Evolutionary conservation across 78 protist genomes (phyloP), one percentile per base, ranked within the genome.

Genomic region (Dictyostelium brefeldianum): DNA sequence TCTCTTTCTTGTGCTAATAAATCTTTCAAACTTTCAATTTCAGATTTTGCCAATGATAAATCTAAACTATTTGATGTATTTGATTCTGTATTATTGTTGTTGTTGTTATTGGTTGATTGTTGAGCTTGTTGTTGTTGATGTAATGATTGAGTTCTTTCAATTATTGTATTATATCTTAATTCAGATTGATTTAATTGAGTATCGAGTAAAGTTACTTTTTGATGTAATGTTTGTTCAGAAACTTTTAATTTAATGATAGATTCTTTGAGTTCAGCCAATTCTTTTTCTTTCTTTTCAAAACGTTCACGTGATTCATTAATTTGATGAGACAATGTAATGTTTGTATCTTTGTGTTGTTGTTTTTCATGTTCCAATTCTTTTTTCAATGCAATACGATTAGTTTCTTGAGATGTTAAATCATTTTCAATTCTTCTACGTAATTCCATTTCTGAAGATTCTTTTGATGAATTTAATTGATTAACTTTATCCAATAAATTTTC

Each of bases 271-370:
- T 87, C 93, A 4, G 47, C 29, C 15, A 87, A 20, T 64, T 87
- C 93, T 53, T 87, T 87, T 50, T 87, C 93, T 31, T 73, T 74
- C 78, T 87, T 87, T 51, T 87, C 93, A 70, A 47, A 59, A n/a
- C 93, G 56, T 50, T 87, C 93, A 29, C 93, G 51, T 14, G 69
- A 36, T n/a, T 87, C 93, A 20, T 22, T 77, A 27, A 87, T 20
- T 65, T 87, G 93, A 64, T 87, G 93, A 31, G 79, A 47, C 36
- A 78, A 29, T 36, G 75, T 10, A 7, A 17, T 18, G 10, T 8
- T 10, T 3, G 56, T 27, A 5, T 87, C 93, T 22, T 77, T 74
- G 51, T 87, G 62, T 14, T 46, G 47, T 50, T 87, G 93, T 29
- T 56, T 74, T 11, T 74, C 84, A 1, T 74, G 59, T 3, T 87